Evolutionary conservation across 2,329 filamentous ascomycete species (phyloP), one percentile per base, ranked within the genome.

Genomic region (Colletotrichum phormii): DNA sequence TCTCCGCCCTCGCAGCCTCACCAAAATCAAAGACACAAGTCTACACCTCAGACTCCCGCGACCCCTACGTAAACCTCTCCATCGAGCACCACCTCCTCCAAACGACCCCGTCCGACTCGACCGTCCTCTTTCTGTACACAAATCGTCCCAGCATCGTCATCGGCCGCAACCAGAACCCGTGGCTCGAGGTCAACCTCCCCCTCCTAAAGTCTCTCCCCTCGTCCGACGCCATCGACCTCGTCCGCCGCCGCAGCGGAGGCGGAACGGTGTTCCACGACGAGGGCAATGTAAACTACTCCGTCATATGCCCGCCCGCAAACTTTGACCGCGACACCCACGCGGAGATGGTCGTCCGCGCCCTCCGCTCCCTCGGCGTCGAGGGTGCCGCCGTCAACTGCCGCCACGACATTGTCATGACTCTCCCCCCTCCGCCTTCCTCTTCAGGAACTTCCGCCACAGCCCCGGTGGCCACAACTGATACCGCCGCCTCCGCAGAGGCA

Each of bases 151-250:
- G 94, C 80, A 89, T 99, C 72, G 92, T 99, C 80, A 92, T 99
- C 76, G 97, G 97, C 55, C 92, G 97, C 73, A 99, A 99, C 81
- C 97, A 99, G 85, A 99, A 99, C 81, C 97, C 97, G 66, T 99
- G 96, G 97, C 88, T 94, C 9, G 97, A 99, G 84, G 91, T 94
- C 74, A 94, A 97, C 80, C 87, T 98, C 9, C 84, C 84, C 51
- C 86, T 90, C 1, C 84, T 97, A 6, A 64, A 69, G 33, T 67
- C 69, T 2, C 73, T 71, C 8, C 26, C 33, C 13, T 59, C 74
- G n/a, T 63, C 76, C 9, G 72, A 77, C 18, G 76, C 73, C 54
- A 58, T 77, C 73, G 77, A 87, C 71, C 90, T 98, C 13, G 94
- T 99, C 5, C 91, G 97, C 13, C 90, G 97, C 22, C 90, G 96